A percentile compares a stretch with the other conserved stretches of the same genome.
Evolutionary conservation across 768 basidiomycete species (phyloP).

Genomic region (Hortiboletus flavorubellus): DNA sequence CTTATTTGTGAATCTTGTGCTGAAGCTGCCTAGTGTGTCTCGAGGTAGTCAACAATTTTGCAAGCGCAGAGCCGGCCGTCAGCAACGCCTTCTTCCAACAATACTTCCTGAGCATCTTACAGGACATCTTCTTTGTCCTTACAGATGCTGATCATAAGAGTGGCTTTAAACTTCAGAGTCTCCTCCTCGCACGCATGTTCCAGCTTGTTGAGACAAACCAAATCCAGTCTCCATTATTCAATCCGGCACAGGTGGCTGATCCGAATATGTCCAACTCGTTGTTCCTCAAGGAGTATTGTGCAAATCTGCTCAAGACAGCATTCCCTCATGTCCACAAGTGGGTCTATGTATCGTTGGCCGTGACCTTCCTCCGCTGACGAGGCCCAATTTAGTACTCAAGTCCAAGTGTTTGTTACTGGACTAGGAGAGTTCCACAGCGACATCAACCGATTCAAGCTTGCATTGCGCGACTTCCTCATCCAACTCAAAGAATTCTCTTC

Average conservation of each 20-base stretch:
- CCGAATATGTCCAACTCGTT: constrained; percentile 70
- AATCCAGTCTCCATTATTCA: constrained; percentile 82
- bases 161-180: constrained; percentile 93
- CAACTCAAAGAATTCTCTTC: constrained; percentile 97
- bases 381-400: constrained; percentile 51
- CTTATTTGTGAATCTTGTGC: not conserved
- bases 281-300: constrained; percentile 84
- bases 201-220: constrained; percentile 81
- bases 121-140: constrained; percentile 95
- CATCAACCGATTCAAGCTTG: constrained; percentile 88
- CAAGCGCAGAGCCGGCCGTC: constrained; percentile 70
- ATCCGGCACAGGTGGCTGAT: constrained; percentile 68
- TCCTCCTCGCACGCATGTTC: constrained; percentile 91
- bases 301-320: constrained; percentile 79
- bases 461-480: constrained; percentile 95
- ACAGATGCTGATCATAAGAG: constrained; percentile 99
- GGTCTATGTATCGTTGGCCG: constrained; percentile 25
- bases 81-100: constrained; percentile 94
- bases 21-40: constrained; percentile 61
- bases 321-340: constrained; percentile 92
- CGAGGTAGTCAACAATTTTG: constrained; percentile 95
- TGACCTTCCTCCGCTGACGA: constrained; percentile 8
- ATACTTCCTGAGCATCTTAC: constrained; percentile 89
- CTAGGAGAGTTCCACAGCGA: constrained; percentile 74
- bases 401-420: constrained; percentile 63